A percentile compares a stretch with the other conserved stretches of the same genome.
Conservation (phyloP, 306 rosid species). For the Quercus variabilis region DNA sequence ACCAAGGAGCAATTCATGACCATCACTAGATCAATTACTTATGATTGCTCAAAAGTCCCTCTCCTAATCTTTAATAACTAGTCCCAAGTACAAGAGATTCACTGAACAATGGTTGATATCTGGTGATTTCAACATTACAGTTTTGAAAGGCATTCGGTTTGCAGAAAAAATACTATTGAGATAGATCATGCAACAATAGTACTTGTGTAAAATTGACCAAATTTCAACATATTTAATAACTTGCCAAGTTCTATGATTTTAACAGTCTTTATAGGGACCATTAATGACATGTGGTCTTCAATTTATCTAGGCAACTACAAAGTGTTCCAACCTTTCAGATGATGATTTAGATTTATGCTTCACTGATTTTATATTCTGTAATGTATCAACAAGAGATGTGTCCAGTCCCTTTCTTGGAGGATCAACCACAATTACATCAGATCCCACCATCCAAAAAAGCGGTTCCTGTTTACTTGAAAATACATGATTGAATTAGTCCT, state of each 20-base stretch:
- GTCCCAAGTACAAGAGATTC: too few species aligned
- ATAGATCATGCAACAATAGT: too few species aligned
- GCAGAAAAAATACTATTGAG: too few species aligned
- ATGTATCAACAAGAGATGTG: conserved; percentile 59
- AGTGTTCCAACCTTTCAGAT: conserved; percentile 51
- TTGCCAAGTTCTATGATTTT: conserved; percentile 18
- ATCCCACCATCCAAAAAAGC: conserved; percentile 76
- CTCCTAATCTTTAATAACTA: too few species aligned
- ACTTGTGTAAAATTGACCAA: too few species aligned
- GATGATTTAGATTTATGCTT: conserved; percentile 52
- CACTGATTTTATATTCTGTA: conserved; percentile 52
- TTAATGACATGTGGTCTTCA: not conserved
- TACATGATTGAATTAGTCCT: conserved; percentile 22
- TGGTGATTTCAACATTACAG: too few species aligned
- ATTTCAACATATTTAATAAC: conserved; percentile 19
- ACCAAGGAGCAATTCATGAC: too few species aligned
- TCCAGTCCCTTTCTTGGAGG: conserved; percentile 97
- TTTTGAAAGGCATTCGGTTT: too few species aligned
- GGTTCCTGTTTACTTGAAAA: conserved; percentile 69
- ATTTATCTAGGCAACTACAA: conserved; percentile 19
- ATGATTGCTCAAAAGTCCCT: too few species aligned
- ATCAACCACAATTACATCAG: conserved; percentile 87
- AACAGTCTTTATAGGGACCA: not conserved
- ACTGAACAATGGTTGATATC: too few species aligned
- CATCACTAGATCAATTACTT: too few species aligned